Conservation (phyloP, 805 yeast species). For the Sporopachydermia quercuum region DNA sequence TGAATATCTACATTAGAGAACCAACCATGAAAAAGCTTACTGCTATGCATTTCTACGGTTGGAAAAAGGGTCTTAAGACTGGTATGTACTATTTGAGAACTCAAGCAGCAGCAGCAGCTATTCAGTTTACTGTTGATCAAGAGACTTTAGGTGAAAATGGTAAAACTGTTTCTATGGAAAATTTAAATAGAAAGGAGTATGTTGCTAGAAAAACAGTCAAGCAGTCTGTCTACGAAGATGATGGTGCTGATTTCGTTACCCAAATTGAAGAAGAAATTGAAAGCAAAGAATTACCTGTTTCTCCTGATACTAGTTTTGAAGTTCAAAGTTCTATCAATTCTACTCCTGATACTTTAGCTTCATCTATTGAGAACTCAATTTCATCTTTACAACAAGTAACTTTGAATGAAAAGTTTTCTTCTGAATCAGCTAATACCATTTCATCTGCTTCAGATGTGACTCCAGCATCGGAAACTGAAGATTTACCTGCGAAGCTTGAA, state of each 20-base stretch:
- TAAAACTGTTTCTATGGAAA: slow-evolving; percentile 7
- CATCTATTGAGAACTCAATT: background rate
- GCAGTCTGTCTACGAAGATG: background rate
- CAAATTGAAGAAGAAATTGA: no score
- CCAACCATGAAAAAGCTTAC: slow-evolving; percentile 97
- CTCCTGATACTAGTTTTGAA: slow-evolving; percentile 1
- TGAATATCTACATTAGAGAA: slow-evolving; percentile 74
- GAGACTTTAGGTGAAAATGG: slow-evolving; percentile 20
- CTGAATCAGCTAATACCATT: background rate
- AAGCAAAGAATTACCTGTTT: slow-evolving; percentile 8
- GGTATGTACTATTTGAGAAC: slow-evolving; percentile 98
- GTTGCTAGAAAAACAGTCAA: slow-evolving; percentile 10
- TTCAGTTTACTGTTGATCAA: slow-evolving; percentile 71
- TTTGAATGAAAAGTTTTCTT: no score
- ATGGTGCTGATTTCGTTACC: slow-evolving; percentile 1
- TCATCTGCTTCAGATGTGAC: slow-evolving; percentile 25
- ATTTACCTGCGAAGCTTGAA: slow-evolving; percentile 13
- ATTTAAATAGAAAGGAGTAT: slow-evolving; percentile 21
- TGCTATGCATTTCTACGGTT: slow-evolving; percentile 96
- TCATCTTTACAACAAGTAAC: no score
- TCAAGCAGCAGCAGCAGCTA: slow-evolving; percentile 94
- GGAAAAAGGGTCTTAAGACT: slow-evolving; percentile 96
- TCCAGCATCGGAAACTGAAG: slow-evolving; percentile 21
- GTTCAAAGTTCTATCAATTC: background rate
- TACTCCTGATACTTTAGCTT: background rate